phyloP scores from a whole-genome alignment of 768 basidiomycete species.

The Termitomyces heimii region DNA sequence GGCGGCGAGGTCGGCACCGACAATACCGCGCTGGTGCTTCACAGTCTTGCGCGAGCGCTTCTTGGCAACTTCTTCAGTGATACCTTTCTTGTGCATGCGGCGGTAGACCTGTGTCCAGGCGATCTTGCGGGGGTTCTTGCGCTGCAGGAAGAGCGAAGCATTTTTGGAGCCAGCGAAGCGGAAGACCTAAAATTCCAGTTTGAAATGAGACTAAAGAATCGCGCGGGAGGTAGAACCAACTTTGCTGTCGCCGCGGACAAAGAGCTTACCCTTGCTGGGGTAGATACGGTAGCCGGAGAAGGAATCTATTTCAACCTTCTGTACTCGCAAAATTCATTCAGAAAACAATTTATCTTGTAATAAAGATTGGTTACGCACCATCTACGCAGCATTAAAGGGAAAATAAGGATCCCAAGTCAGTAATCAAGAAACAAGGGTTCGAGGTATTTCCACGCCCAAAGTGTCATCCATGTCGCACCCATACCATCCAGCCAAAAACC shows the following conservation, averaged over 20 bases:
- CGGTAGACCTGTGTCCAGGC: slow-evolving; percentile 94
- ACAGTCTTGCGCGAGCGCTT: slow-evolving; percentile 95
- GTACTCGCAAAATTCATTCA: slow-evolving; percentile 21
- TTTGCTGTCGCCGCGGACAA: slow-evolving; percentile 95
- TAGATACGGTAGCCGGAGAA: slow-evolving; percentile 98
- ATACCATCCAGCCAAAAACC: slow-evolving; percentile 36
- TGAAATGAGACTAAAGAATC: not conserved
- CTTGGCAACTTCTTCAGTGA: slow-evolving; percentile 99
- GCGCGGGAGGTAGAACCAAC: slow-evolving; percentile 34
- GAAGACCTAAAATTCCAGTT: slow-evolving; percentile 62
- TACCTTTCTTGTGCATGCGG: slow-evolving; percentile 99
- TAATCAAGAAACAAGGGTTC: slow-evolving; percentile 6
- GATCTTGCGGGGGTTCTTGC: slow-evolving; percentile 99
- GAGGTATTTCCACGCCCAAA: slow-evolving; percentile 4
- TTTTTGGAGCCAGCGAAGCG: slow-evolving; percentile 92
- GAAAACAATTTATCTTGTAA: not conserved
- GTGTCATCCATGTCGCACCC: slow-evolving; percentile 29
- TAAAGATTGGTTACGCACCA: slow-evolving; percentile 27
- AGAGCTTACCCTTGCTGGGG: slow-evolving; percentile 94
- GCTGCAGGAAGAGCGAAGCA: slow-evolving; percentile 94
- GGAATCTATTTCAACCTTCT: slow-evolving; percentile 98
- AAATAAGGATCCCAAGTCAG: slow-evolving; percentile 7
- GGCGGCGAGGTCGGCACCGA: slow-evolving; percentile 89
- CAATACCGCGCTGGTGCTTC: slow-evolving; percentile 97
- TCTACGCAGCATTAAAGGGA: slow-evolving; percentile 22